Evolutionary conservation across 2,329 filamentous ascomycete species (phyloP), one percentile per base, ranked within the genome.

Genomic region (Neurospora crassa): DNA sequence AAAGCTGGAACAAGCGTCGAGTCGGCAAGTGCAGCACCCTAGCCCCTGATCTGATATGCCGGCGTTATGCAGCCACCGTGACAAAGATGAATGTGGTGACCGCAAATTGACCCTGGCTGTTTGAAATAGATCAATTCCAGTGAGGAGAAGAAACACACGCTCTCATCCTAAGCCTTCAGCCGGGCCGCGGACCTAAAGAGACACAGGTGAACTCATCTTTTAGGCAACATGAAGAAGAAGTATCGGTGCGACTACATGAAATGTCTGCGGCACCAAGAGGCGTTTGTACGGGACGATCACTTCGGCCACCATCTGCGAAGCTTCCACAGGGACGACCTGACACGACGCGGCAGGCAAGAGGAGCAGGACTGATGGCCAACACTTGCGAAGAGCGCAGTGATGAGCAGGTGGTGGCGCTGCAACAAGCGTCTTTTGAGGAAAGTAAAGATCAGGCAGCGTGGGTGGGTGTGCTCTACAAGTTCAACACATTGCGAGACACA

Each of bases 241-340:
- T 86, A 81, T 75, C 78, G 76, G 24, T 89, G 87, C 78, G 86
- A 88, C 80, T 88, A 87, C 75, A 77, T 79, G 20, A 80, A 77
- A 69, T 88, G 87, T 76, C 72, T 77, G 34, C 83, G 87, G 8
- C 79, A 78, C 40, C 76, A 77, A 6, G 78, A 82, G 2, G 83
- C 86, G 1, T 88, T 89, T 75, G 81, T 82, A 74, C 83, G 87
- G 42, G 82, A 84, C 41, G 87, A 89, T 73, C 87, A 89, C 78
- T 87, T 83, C 76, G 82, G 87, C 45, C 86, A 88, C 71, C 87
- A 89, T 76, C 82, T 87, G 45, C 83, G 87, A 41, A 83, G 86
- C 67, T 86, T 81, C 73, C 87, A 89, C 80, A 81, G 81, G 70
- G 87, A 89, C 75, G 85, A 88, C 72, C 82, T 87, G 42, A 79